These are phyloP conservation scores for Silene vulgaris DNA, from an alignment of 179 eudicot species.

Conservation along the genomic window DNA sequence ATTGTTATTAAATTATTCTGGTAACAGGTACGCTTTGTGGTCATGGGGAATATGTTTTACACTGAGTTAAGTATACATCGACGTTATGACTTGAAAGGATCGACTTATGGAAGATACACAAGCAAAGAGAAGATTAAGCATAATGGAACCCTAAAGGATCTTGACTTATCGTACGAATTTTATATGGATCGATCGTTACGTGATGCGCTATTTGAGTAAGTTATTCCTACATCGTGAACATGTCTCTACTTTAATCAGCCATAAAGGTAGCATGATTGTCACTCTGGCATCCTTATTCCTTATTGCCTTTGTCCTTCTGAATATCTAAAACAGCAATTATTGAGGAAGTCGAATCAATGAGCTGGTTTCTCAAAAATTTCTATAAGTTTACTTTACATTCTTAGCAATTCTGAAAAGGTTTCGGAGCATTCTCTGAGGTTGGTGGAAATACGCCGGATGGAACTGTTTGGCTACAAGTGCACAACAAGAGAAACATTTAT, in stretches of 20 bases:
- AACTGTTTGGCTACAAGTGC: neutral
- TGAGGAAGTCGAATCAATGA: neutral
- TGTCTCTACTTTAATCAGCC: neutral
- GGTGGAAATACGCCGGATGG: neutral
- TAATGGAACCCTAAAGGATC: slow-evolving; percentile 78
- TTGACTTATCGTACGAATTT: slow-evolving; percentile 70
- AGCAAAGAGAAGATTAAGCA: slow-evolving; percentile 49
- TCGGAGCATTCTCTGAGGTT: neutral
- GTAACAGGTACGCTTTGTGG: slow-evolving; percentile 77
- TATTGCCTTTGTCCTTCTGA: neutral
- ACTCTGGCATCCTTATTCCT: neutral
- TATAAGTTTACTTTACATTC: neutral
- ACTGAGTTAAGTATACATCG: slow-evolving; percentile 87
- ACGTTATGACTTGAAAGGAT: slow-evolving; percentile 92
- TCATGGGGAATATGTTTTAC: slow-evolving; percentile 96
- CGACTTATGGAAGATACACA: slow-evolving; percentile 70
- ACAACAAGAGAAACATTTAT: neutral
- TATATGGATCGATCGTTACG: slow-evolving; percentile 75
- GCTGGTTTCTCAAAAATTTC: slow-evolving; percentile 3
- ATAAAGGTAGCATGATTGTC: neutral
- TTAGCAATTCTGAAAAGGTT: neutral
- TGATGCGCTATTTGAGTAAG: slow-evolving; percentile 71
- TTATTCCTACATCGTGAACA: slow-evolving; percentile 8
- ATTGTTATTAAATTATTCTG: neutral
- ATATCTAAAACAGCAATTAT: neutral